A percentile compares a stretch with the other conserved stretches of the same genome.
phyloP scores from a whole-genome alignment of 495 filamentous ascomycete genomes.

The Annulohypoxylon stygium region DNA sequence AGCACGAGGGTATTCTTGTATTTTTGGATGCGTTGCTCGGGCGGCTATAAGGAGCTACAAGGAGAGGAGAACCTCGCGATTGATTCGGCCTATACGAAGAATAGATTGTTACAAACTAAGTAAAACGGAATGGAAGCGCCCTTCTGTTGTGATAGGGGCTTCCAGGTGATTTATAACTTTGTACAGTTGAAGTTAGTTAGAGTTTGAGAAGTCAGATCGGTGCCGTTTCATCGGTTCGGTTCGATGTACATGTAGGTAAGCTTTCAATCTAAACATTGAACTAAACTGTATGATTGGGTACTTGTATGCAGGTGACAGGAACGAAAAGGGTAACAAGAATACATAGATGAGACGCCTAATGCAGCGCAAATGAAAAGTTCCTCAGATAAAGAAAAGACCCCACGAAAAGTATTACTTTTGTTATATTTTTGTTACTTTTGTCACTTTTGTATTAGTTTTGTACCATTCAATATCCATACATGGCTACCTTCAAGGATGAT shows the following conservation, averaged over 20 bases:
- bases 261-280: too few relatives aligned
- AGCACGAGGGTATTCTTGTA: constrained; percentile 21
- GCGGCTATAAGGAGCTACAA: constrained; percentile 3
- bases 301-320: constrained; percentile 8
- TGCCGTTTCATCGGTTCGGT: constrained; percentile 20
- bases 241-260: constrained; percentile 3
- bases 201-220: constrained; percentile 17
- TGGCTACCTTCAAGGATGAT: constrained; percentile 5
- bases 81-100: background rate
- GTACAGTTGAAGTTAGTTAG: constrained; percentile 13
- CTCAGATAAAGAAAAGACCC: constrained; percentile 31
- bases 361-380: constrained; percentile 9
- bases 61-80: constrained; percentile 2
- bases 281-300: background rate
- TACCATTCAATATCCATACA: background rate
- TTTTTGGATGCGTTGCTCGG: constrained; percentile 15
- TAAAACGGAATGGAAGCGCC: constrained; percentile 16
- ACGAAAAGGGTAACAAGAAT: constrained; percentile 6
- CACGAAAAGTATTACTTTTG: constrained; percentile 19
- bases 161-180: background rate
- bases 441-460: background rate
- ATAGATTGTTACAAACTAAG: background rate
- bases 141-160: constrained; percentile 9
- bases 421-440: background rate
- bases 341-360: background rate